Evolutionary conservation across 1,139 yeast species (phyloP).

Genomic region (Yarrowia galli): DNA sequence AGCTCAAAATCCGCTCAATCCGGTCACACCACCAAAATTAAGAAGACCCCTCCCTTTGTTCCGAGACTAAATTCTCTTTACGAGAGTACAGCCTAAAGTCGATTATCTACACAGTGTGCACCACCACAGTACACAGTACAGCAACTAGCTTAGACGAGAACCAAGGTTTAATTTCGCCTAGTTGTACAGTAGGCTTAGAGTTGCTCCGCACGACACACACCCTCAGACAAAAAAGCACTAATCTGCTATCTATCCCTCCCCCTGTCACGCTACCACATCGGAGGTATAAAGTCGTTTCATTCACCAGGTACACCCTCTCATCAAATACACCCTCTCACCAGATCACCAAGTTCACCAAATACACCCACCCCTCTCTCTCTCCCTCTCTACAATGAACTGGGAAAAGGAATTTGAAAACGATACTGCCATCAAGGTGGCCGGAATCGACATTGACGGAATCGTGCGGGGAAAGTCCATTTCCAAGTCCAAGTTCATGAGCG

Average conservation of each 20-base stretch:
- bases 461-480: conserved; percentile 52
- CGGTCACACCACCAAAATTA: background rate
- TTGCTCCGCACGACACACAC: conserved; percentile 10
- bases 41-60: too few species aligned
- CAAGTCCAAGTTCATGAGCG: conserved; percentile 48
- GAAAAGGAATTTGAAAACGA: conserved; percentile 43
- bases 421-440: conserved; percentile 50
- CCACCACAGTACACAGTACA: too few species aligned
- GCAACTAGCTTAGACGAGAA: too few species aligned
- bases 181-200: background rate
- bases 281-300: too few species aligned
- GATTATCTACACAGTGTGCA: background rate
- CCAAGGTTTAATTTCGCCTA: conserved; percentile 30
- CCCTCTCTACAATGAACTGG: too few species aligned
- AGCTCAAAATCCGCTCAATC: too few species aligned
- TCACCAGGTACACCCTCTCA: background rate
- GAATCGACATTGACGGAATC: conserved; percentile 52
- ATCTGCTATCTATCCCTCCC: too few species aligned
- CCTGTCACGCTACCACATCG: too few species aligned
- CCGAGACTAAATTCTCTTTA: too few species aligned
- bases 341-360: too few species aligned
- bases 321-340: too few species aligned
- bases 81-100: background rate
- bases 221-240: background rate
- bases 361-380: background rate